Percentiles rank a stretch among this genome's conserved stretches.
Evolutionary conservation across 2,329 filamentous ascomycete species (phyloP).

Genomic region (Neopestalotiopsis sp.): DNA sequence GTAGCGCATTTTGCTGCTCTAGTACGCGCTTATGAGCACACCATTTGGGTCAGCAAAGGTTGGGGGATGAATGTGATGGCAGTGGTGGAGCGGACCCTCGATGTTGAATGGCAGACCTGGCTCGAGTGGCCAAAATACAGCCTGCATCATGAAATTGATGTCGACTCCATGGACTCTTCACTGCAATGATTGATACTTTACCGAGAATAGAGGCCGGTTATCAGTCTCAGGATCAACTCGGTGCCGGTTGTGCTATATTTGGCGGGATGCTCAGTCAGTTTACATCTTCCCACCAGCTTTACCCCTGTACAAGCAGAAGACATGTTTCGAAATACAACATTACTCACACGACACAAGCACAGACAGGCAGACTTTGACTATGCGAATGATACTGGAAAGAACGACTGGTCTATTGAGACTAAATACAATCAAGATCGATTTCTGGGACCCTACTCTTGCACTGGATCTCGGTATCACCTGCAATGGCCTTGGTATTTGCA

Average conservation of each 20-base stretch:
- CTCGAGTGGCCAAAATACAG: constrained; percentile 25
- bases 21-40: constrained; percentile 12
- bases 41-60: constrained; percentile 21
- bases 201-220: not conserved
- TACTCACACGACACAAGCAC: not conserved
- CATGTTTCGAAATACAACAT: not conserved
- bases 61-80: constrained; percentile 23
- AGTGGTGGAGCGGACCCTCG: constrained; percentile 21
- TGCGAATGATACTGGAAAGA: not conserved
- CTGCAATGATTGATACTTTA: not conserved
- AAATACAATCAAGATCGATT: constrained; percentile 2
- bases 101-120: constrained; percentile 17
- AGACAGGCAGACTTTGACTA: not conserved
- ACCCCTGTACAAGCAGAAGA: not conserved
- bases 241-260: no score
- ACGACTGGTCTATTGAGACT: not conserved
- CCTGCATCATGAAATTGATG: constrained; percentile 21
- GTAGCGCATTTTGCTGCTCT: constrained; percentile 26
- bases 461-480: not conserved
- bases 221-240: not conserved
- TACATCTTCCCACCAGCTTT: not conserved
- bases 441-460: not conserved
- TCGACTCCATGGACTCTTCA: constrained; percentile 21
- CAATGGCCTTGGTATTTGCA: not conserved
- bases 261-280: no score